Evolutionary conservation across 257 asterid genomes (phyloP), one percentile per base, ranked within the genome.

Genomic region (Gynochthodes officinalis): DNA sequence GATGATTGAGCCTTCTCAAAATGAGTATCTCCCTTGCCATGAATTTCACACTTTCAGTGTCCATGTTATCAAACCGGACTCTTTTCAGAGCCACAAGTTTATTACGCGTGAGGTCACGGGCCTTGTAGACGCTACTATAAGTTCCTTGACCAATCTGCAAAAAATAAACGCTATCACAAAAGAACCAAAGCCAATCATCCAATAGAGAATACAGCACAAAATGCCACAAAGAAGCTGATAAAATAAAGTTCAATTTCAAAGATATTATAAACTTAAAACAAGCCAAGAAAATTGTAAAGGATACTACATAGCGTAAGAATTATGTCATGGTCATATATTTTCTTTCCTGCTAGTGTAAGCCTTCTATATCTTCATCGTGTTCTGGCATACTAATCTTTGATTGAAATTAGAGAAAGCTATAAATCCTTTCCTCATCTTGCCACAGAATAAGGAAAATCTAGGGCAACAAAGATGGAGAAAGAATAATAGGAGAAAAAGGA

Each of bases 101-200:
- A 44, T 87, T 82, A 37, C 72, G 70, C 23, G 65, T 71, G 59
- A 91, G 90, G 76, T 93, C 98, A 46, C 90, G 90, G 53, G 96
- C 98, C 76, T 89, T 90, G 81, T 82, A 92, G 59, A 92, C 98
- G 42, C 92, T 88, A 73, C 98, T 93, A 75, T 93, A 93, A 72
- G 98, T 93, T 75, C 98, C 98, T 87, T 90, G 96, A 33, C 98
- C 98, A 75, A 93, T 93, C 98, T 93, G 95, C 86, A 87, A 75
- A 42, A 79, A 87, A 21, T 42, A 67, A 84, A 80, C 64, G 68
- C 79, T 77, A 83, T 87, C 81, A 85, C 80, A 76, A 57, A 79
- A 84, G 77, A 79, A 76, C 74, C 73, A 73, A 73, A 80, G 76
- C 46, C 73, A 52, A 73, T 78, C 80, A 86, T 35, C 8, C 44